Evolutionary conservation across 345 rosid genomes (phyloP).

Genomic region (Gossypium mustelinum): DNA sequence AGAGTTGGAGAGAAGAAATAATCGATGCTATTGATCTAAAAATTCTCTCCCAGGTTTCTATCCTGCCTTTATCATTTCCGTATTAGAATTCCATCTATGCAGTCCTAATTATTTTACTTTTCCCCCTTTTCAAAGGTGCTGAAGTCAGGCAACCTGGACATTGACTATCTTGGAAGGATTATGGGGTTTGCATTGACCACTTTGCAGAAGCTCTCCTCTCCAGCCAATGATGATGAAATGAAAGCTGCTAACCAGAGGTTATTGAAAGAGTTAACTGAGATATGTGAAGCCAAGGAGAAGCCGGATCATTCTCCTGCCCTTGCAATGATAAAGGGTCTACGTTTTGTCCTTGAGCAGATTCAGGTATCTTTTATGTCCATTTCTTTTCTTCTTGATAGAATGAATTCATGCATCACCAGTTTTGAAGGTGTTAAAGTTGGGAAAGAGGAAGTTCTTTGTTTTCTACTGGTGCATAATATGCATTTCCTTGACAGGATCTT

Average conservation of each 20-base stretch:
- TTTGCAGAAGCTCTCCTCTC: constrained; percentile 76
- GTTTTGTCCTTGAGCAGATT: constrained; percentile 77
- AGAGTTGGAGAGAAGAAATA: constrained; percentile 76
- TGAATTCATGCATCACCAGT: background rate
- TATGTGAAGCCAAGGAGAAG: constrained; percentile 42
- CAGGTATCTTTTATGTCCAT: constrained; percentile 39
- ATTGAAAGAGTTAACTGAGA: constrained; percentile 55
- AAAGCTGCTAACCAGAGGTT: constrained; percentile 43
- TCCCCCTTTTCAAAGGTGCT: constrained; percentile 44
- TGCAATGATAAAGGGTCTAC: constrained; percentile 75
- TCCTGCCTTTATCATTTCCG: background rate
- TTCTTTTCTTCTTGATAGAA: background rate
- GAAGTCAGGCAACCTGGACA: constrained; percentile 63
- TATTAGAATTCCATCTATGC: background rate
- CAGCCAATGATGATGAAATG: constrained; percentile 63
- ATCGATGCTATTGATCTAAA: constrained; percentile 66
- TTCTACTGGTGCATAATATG: background rate
- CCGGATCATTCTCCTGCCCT: constrained; percentile 44
- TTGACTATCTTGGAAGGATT: constrained; percentile 67
- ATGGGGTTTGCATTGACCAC: constrained; percentile 70
- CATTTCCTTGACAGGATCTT: constrained; percentile 43
- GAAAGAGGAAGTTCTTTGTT: background rate
- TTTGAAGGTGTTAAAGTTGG: background rate
- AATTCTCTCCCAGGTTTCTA: constrained; percentile 66
- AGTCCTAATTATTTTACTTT: constrained; percentile 9